A percentile compares a stretch with the other conserved stretches of the same genome.
Conservation (phyloP, 2,329 filamentous ascomycete species). For the Paecilomyces sp. region DNA sequence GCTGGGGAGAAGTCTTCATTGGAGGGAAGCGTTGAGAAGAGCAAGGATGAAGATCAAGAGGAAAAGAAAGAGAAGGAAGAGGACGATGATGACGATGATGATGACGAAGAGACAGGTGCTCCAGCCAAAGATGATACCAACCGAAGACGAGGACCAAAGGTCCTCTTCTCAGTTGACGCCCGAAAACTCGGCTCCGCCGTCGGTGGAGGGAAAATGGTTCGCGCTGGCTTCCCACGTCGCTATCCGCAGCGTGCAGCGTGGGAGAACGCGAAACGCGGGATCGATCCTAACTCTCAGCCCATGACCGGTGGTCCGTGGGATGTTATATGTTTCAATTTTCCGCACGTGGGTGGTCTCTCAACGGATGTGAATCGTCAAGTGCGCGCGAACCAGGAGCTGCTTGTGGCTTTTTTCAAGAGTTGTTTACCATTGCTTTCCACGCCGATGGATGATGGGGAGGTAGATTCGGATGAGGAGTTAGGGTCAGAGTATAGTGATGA, state of each 20-base stretch:
- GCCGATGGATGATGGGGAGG: conserved; percentile 15
- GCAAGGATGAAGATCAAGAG: conserved; percentile 4
- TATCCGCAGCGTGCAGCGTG: conserved; percentile 23
- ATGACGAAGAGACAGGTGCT: neutral
- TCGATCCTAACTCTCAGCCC: neutral
- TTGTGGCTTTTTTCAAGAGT: conserved; percentile 43
- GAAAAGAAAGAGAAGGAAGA: no score
- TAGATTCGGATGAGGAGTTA: conserved; percentile 13
- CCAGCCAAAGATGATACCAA: no score
- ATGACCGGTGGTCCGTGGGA: conserved; percentile 51
- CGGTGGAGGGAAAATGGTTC: conserved; percentile 37
- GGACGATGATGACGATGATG: conserved; percentile 5
- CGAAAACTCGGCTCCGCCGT: conserved; percentile 31
- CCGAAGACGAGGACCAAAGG: conserved; percentile 13
- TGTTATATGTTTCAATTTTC: conserved; percentile 90
- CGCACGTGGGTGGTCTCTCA: conserved; percentile 84
- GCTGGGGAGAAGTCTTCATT: neutral
- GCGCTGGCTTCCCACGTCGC: conserved; percentile 29
- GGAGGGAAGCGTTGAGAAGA: neutral
- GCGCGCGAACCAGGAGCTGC: conserved; percentile 68
- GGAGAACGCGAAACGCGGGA: conserved; percentile 3
- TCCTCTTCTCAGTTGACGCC: conserved; percentile 38
- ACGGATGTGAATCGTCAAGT: conserved; percentile 95
- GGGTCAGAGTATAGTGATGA: conserved; percentile 5
- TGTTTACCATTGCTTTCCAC: conserved; percentile 34